Conservation (phyloP, 2,329 filamentous ascomycete species). For the Myriangium duriaei region DNA sequence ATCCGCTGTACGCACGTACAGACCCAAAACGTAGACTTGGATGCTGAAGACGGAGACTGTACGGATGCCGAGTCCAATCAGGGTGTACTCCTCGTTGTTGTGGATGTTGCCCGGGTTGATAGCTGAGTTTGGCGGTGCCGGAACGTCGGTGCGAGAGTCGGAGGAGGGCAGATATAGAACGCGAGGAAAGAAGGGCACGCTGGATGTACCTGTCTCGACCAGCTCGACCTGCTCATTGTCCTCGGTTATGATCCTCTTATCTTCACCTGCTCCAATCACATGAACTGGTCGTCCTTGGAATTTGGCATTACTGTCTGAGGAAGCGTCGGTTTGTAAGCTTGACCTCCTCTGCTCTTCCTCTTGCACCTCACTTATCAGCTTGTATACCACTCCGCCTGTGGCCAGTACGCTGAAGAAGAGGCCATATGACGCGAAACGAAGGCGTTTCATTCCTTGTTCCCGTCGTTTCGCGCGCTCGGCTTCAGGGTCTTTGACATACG, state of each 20-base stretch:
- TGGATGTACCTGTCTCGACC: conserved; percentile 67
- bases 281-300: conserved; percentile 45
- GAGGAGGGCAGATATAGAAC: conserved; percentile 50
- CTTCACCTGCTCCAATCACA: conserved; percentile 50
- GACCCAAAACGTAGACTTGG: conserved; percentile 87
- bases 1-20: conserved; percentile 78
- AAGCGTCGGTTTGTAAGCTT: conserved; percentile 23
- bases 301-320: conserved; percentile 22
- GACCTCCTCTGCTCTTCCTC: conserved; percentile 16
- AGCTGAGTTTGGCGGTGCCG: conserved; percentile 19
- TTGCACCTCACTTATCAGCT: conserved; percentile 22
- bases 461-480: conserved; percentile 19
- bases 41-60: conserved; percentile 83
- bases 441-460: conserved; percentile 20
- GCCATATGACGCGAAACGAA: conserved; percentile 26
- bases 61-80: conserved; percentile 76
- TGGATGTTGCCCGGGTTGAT: conserved; percentile 21
- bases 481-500: conserved; percentile 12
- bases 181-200: conserved; percentile 68
- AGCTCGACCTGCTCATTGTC: conserved; percentile 52
- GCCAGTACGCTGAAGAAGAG: conserved; percentile 21
- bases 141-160: conserved; percentile 12
- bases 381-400: conserved; percentile 19
- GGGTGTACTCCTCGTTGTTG: conserved; percentile 59
- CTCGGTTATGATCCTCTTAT: conserved; percentile 34